Evolutionary conservation across 2,329 filamentous ascomycete genomes (phyloP), one percentile per base, ranked within the genome.

Genomic region (Diaporthe ampelina): DNA sequence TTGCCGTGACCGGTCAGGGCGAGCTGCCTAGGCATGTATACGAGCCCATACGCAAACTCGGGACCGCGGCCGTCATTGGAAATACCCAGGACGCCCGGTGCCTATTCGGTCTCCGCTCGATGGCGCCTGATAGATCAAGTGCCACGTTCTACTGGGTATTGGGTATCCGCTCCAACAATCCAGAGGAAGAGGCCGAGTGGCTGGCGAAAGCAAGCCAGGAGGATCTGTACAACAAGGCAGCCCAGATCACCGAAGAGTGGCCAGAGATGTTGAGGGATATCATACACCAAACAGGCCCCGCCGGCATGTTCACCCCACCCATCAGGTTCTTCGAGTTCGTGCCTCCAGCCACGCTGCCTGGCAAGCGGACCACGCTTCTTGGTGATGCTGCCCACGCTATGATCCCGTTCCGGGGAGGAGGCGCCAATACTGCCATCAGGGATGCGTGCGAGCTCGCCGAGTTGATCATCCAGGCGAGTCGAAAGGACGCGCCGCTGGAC

Each of bases 271-370:
- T 57, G 29, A 57, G 10, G 29, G 29, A 57, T 15, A 37, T 57
- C 26, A 35, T 35, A 5, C 17, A 35, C 8, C n/a, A 57, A 9
- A 57, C 54, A 4, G 54, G 54, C 19, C 54, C 54, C 9, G 54
- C 17, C 5, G 54, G 54, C 8, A 57, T 57, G 29, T 57, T 57
- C 17, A 57, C 54, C 1, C 54, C 54, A 3, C 54, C 54, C 9
- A 57, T 57, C 29, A 57, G n/a, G 13, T 57, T 57, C 29, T n/a
- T n/a, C 54, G 54, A 57, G 54, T 57, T 57, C 9, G 54, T 57
- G 19, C 54, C 54, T 0, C 54, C 54, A 4, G 26, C 35, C 29
- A 57, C 9, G 3, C 11, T 57, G 29, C 54, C 54, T 10, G 54
- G 54, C 9, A 57, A 57, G 54, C 54, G 26, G 17, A 19, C 6